A percentile compares a stretch with the other conserved stretches of the same genome.
Conservation (phyloP, 2,329 filamentous ascomycete species). For the Aspergillus udagawae region DNA sequence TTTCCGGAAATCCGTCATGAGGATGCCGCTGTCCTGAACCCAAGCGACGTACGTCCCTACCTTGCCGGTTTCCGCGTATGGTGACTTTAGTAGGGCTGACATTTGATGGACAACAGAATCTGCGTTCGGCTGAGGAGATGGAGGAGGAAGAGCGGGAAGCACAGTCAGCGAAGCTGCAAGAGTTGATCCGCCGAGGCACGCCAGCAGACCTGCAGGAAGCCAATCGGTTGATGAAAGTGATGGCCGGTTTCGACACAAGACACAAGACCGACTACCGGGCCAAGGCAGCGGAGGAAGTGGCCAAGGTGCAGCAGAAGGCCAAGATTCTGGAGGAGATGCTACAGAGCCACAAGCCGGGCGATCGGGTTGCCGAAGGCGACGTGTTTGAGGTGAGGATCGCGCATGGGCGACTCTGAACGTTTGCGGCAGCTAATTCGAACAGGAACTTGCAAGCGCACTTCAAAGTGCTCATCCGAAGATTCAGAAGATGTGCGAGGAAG, state of each 20-base stretch:
- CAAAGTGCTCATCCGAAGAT: constrained; percentile 97
- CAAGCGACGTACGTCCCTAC: constrained; percentile 75
- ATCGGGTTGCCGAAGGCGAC: constrained; percentile 68
- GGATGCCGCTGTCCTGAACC: constrained; percentile 93
- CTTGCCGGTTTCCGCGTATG: constrained; percentile 1
- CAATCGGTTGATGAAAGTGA: constrained; percentile 97
- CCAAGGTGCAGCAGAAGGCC: constrained; percentile 93
- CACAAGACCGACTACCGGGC: constrained; percentile 97
- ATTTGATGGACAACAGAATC: constrained; percentile 58
- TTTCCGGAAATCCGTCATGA: constrained; percentile 91
- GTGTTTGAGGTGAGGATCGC: constrained; percentile 56
- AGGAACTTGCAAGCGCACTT: constrained; percentile 83
- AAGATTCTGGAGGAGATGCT: constrained; percentile 88
- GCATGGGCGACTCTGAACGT: background rate
- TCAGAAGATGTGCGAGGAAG: constrained; percentile 98
- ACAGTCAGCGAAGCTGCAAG: constrained; percentile 96
- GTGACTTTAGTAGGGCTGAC: constrained; percentile 3
- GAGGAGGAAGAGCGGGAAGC: constrained; percentile 93
- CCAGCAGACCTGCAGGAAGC: constrained; percentile 95
- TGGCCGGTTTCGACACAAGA: constrained; percentile 94
- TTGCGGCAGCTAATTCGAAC: background rate
- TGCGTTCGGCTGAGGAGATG: constrained; percentile 97
- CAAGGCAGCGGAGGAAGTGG: constrained; percentile 93
- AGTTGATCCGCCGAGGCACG: constrained; percentile 85
- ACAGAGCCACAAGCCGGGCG: constrained; percentile 75